Evolutionary conservation across 768 basidiomycete species (phyloP).

Genomic region (Russula dissimulans): DNA sequence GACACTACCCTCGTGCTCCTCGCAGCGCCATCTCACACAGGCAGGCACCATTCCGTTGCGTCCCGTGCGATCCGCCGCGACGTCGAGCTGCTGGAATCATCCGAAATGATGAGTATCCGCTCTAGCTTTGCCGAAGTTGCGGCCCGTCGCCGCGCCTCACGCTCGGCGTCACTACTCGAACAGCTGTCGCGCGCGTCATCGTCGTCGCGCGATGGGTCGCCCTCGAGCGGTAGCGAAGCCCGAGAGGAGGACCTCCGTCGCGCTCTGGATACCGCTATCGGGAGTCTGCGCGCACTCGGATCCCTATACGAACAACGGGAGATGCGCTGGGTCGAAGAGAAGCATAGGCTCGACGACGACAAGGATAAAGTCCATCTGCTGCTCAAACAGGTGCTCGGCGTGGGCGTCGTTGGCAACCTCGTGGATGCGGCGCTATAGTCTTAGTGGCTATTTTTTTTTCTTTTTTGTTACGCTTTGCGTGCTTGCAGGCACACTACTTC

Average conservation of each 20-base stretch:
- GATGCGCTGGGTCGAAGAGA: conserved; percentile 61
- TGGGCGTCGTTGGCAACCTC: conserved; percentile 13
- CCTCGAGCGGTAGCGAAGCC: conserved; percentile 37
- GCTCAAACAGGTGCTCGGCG: conserved; percentile 51
- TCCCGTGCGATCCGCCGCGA: conserved; percentile 65
- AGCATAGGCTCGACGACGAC: conserved; percentile 55
- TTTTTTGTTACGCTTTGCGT: neutral
- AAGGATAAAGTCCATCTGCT: conserved; percentile 58
- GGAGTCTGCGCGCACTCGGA: conserved; percentile 53
- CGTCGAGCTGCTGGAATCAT: conserved; percentile 35
- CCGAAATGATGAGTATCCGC: conserved; percentile 45
- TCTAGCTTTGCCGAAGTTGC: conserved; percentile 53
- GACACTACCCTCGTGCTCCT: conserved; percentile 69
- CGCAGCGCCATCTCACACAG: conserved; percentile 66
- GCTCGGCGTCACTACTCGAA: conserved; percentile 41
- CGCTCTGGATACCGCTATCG: conserved; percentile 58
- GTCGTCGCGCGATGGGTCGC: conserved; percentile 47
- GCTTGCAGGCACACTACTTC: neutral
- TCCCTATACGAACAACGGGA: conserved; percentile 62
- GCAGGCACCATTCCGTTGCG: conserved; percentile 51
- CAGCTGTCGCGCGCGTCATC: conserved; percentile 33
- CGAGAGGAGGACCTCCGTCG: conserved; percentile 56
- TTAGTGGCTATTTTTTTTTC: neutral
- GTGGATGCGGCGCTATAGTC: conserved; percentile 6
- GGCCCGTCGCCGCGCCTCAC: conserved; percentile 40